Conservation (phyloP, 495 filamentous ascomycete genomes). For the Immersiella caudata region DNA sequence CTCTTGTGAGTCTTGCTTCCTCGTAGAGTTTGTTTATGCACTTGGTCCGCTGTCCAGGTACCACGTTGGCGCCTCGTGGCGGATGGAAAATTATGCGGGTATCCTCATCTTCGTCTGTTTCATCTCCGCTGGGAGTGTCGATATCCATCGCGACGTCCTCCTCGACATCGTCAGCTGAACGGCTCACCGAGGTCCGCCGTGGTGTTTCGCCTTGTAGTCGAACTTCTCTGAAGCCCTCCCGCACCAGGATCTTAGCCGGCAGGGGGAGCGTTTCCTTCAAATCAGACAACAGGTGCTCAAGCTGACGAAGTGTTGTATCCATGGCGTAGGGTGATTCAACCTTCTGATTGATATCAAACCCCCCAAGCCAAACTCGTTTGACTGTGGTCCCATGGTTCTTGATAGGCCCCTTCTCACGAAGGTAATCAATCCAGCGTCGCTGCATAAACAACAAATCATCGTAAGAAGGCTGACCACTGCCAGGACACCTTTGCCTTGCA, state of each 20-base stretch:
- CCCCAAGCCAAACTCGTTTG: constrained; percentile 45
- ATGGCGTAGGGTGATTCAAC: constrained; percentile 25
- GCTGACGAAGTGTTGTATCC: constrained; percentile 31
- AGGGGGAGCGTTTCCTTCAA: background rate
- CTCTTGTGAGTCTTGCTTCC: constrained; percentile 33
- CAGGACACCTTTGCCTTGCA: constrained; percentile 27
- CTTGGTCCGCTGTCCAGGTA: constrained; percentile 27
- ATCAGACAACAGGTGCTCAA: constrained; percentile 11
- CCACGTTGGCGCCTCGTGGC: constrained; percentile 30
- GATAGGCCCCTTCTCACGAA: constrained; percentile 26
- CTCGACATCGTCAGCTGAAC: background rate
- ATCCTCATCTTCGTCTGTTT: constrained; percentile 28
- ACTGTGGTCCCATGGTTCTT: constrained; percentile 35
- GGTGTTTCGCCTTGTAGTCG: background rate
- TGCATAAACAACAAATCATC: constrained; percentile 46
- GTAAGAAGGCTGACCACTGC: constrained; percentile 10
- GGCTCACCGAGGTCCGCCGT: background rate
- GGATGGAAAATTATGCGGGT: constrained; percentile 49
- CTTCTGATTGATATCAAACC: constrained; percentile 26
- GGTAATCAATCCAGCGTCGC: constrained; percentile 38
- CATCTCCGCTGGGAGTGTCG: background rate
- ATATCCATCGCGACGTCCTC: constrained; percentile 28
- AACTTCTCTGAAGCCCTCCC: constrained; percentile 28
- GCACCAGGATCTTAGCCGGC: constrained; percentile 11
- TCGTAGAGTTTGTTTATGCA: constrained; percentile 48